phyloP scores from a whole-genome alignment of 345 rosid genomes.

The Firmiana major region DNA sequence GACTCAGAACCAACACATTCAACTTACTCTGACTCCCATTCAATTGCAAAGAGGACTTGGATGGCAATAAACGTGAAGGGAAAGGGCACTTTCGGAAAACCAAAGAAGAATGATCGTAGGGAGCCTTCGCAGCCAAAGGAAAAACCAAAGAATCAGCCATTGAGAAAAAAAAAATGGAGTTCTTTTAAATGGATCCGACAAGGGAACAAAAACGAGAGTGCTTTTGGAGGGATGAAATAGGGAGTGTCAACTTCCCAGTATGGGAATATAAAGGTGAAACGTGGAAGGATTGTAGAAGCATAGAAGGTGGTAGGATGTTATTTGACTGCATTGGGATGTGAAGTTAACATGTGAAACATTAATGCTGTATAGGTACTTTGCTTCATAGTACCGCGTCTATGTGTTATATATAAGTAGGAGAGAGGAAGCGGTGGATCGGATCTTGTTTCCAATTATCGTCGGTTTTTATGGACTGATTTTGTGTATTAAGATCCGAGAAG shows the following conservation, averaged over 20 bases:
- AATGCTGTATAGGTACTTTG: no score
- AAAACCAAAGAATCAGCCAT: conserved; percentile 35
- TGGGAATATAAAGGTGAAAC: conserved; percentile 17
- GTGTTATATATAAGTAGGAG: no score
- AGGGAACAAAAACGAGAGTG: no score
- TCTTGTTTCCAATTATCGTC: no score
- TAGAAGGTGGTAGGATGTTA: neutral
- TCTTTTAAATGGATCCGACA: no score
- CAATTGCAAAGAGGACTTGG: conserved; percentile 16
- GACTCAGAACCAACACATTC: conserved; percentile 18
- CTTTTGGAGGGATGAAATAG: conserved; percentile 6
- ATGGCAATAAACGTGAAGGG: conserved; percentile 15
- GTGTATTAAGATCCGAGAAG: no score
- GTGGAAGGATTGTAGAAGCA: conserved; percentile 4
- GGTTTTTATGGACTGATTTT: no score
- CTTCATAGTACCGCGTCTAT: no score
- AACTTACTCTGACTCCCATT: neutral
- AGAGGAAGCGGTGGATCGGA: no score
- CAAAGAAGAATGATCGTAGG: conserved; percentile 11
- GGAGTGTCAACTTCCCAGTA: neutral
- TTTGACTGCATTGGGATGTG: neutral
- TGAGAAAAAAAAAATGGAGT: no score
- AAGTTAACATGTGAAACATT: neutral
- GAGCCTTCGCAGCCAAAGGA: conserved; percentile 14
- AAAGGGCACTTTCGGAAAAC: conserved; percentile 8